A percentile compares a stretch with the other conserved stretches of the same genome.
Evolutionary conservation across 495 filamentous ascomycete genomes (phyloP).

Genomic region (Xylaria sp.): DNA sequence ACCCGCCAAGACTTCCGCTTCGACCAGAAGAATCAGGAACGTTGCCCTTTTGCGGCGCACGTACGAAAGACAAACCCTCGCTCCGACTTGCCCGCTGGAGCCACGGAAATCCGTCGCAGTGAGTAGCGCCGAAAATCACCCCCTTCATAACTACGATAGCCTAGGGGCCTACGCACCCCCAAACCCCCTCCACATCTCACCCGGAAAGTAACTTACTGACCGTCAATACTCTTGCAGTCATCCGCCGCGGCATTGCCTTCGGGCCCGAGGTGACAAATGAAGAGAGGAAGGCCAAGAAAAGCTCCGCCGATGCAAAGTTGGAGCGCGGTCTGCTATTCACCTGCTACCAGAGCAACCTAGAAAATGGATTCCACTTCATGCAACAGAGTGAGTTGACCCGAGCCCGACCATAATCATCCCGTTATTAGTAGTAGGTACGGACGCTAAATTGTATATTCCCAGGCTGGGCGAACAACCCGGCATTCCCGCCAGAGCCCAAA

Average conservation of each 20-base stretch:
- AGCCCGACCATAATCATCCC: no score
- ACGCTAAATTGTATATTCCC: background rate
- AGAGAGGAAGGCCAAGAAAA: conserved; percentile 30
- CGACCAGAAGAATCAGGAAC: conserved; percentile 39
- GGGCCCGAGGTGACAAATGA: conserved; percentile 44
- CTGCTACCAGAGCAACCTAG: conserved; percentile 51
- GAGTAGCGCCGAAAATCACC: background rate
- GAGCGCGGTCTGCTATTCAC: conserved; percentile 51
- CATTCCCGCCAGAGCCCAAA: background rate
- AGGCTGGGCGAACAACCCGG: conserved; percentile 20
- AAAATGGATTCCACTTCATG: conserved; percentile 48
- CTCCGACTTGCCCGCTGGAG: conserved; percentile 35
- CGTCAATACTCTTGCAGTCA: conserved; percentile 27
- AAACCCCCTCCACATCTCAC: background rate
- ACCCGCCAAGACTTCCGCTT: conserved; percentile 33
- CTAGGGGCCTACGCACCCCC: background rate
- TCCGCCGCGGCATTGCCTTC: conserved; percentile 53
- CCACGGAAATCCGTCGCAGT: conserved; percentile 25
- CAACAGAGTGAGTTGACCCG: conserved; percentile 37
- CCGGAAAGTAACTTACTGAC: conserved; percentile 10
- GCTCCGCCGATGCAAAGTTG: conserved; percentile 17
- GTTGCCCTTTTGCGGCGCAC: conserved; percentile 52
- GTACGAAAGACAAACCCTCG: conserved; percentile 53
- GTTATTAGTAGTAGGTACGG: background rate
- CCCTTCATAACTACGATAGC: background rate